Percentiles rank a stretch among this genome's conserved stretches.
These are phyloP conservation scores for Jasminum sambac DNA, from an alignment of 257 asterid genomes.

Conservation along the genomic window DNA sequence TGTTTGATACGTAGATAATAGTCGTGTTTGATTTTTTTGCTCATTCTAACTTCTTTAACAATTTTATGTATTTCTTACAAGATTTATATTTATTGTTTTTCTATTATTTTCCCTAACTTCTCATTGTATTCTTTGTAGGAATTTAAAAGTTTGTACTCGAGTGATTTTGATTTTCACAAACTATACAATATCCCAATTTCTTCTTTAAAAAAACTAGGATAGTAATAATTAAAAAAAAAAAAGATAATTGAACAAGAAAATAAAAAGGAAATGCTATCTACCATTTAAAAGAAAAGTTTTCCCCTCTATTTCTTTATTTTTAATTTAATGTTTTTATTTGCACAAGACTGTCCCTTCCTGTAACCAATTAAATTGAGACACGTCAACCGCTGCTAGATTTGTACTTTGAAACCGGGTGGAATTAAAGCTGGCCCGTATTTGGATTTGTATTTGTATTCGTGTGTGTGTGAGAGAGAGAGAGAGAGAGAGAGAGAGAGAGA, in stretches of 20 bases:
- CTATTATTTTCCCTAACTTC: not conserved
- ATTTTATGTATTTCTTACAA: not conserved
- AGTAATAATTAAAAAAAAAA: not conserved
- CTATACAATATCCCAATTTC: not conserved
- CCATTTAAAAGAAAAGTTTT: not conserved
- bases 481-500: not conserved
- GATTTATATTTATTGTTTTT: not conserved
- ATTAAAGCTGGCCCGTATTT: not conserved
- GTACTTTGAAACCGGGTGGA: not conserved
- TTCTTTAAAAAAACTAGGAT: too few relatives aligned
- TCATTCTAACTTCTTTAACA: not conserved
- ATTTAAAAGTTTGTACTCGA: not conserved
- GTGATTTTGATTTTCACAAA: not conserved
- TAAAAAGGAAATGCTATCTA: not conserved
- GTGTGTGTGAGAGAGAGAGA: not conserved
- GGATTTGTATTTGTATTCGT: not conserved
- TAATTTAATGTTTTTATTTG: not conserved
- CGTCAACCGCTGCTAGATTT: not conserved
- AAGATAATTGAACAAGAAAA: not conserved
- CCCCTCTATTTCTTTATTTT: not conserved
- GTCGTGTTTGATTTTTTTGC: not conserved
- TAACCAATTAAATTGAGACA: not conserved
- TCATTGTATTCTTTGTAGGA: not conserved
- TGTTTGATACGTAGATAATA: too few relatives aligned
- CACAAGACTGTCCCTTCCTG: not conserved